Base-by-base conservation (phyloP, 1,139 yeast species). In the Suhomyces coccinellae region DNA sequence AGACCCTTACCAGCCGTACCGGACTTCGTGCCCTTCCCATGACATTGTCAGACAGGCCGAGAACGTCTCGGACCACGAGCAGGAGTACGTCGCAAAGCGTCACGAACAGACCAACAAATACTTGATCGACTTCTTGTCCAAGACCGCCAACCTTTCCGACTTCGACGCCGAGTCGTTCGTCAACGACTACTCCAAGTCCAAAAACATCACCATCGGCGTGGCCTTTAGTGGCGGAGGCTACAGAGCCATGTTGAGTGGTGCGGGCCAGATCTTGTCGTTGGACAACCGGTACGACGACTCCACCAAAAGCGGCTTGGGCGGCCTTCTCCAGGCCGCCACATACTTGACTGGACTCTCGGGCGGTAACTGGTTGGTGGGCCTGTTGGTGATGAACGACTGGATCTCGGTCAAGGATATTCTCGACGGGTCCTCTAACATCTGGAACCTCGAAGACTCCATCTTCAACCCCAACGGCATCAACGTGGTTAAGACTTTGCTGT, bases 141-240 rank as follows among this genome's bases (percentile, higher is more conserved):
- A 63, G 9, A 59, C 54, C 24, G 73, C 76, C 20, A 60, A 69
- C 36, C 56, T 73, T 22, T 41, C 63, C 3, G 64, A 66, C 44
- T 70, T 73, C 41, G 64, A 72, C 46, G 69, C 72, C 4, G 53
- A 57, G 16, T 47, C 51, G 6, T 71, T 69, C 48, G 58, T 72
- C 20, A 50, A 59, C 27, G 52, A 58, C 28, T 49, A 62, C 43
- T 47, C 67, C 6, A 43, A 61, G 2, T 35, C 50, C 4, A 69
- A 65, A 47, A 71, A 71, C 47, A 71, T 73, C 38, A 55, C 73
- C 32, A 67, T 73, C 28, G 78, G 75, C 0, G 53, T 73, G 40
- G 71, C 77, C 2, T 71, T 71, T 46, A 68, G 75, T 49, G 79
- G 79, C 1, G 78, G 79, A 32, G 77, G 78, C 1, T 73, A 71